Evolutionary conservation across 176 grass and related monocot genomes (phyloP).

Genomic region (Zoysia pacifica): DNA sequence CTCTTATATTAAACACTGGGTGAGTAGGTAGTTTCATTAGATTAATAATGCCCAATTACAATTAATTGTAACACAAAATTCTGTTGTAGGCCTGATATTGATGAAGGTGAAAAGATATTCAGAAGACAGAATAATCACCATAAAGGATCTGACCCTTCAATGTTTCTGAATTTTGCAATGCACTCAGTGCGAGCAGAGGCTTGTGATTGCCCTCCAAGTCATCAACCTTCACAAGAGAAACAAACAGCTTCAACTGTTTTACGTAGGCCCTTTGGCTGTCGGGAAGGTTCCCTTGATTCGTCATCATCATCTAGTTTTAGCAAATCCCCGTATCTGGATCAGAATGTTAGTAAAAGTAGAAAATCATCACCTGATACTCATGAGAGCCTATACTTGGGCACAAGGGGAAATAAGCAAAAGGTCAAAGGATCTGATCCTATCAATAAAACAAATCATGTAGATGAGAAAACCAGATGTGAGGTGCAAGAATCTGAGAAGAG

Average conservation of each 20-base stretch:
- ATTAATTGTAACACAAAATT: constrained; percentile 26
- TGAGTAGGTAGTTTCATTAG: constrained; percentile 37
- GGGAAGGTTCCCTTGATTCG: constrained; percentile 60
- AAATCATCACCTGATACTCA: constrained; percentile 53
- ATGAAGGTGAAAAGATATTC: constrained; percentile 95
- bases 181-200: constrained; percentile 96
- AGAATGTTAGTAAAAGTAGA: constrained; percentile 48
- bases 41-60: constrained; percentile 1
- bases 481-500: constrained; percentile 92
- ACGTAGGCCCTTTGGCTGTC: constrained; percentile 55
- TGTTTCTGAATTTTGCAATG: constrained; percentile 98
- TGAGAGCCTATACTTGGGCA: constrained; percentile 56
- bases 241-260: constrained; percentile 66
- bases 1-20: constrained; percentile 94
- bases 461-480: constrained; percentile 64
- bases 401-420: constrained; percentile 64
- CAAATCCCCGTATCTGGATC: constrained; percentile 54
- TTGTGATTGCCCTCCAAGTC: constrained; percentile 93
- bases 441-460: constrained; percentile 58
- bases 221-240: constrained; percentile 63
- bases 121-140: constrained; percentile 82
- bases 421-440: constrained; percentile 59
- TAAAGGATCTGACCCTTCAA: constrained; percentile 86
- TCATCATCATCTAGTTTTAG: constrained; percentile 47
- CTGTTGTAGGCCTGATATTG: constrained; percentile 77